These are phyloP conservation scores for Botryotinia calthae DNA, from an alignment of 2,329 filamentous ascomycete genomes.

Conservation along the genomic window DNA sequence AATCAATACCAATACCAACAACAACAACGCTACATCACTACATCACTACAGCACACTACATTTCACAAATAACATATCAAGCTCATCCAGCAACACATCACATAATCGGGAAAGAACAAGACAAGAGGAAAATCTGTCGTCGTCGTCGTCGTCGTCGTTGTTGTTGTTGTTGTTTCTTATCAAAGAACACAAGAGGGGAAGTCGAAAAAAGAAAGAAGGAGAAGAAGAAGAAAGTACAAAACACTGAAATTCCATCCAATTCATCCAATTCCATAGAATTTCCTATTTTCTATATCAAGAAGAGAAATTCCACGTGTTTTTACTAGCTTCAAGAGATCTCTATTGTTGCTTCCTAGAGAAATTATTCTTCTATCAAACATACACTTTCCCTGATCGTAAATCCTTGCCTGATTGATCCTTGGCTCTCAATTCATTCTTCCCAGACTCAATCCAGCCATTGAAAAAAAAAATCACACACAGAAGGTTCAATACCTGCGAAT, in stretches of 20 bases:
- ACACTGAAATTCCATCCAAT: conserved; percentile 7
- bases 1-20: background rate
- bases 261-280: conserved; percentile 16
- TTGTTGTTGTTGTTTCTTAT: background rate
- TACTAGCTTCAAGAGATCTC: conserved; percentile 11
- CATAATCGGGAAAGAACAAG: conserved; percentile 12
- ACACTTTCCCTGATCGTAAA: conserved; percentile 20
- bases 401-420: conserved; percentile 21
- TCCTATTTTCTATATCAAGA: conserved; percentile 10
- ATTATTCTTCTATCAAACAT: conserved; percentile 17
- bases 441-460: conserved; percentile 19
- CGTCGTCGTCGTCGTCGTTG: background rate
- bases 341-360: conserved; percentile 16
- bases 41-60: background rate
- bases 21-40: background rate
- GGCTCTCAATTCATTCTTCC: conserved; percentile 13
- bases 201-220: background rate
- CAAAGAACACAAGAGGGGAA: conserved; percentile 1
- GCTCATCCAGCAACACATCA: background rate
- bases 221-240: background rate
- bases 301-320: conserved; percentile 17
- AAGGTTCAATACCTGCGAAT: conserved; percentile 34
- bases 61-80: background rate
- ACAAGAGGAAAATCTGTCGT: background rate
- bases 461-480: conserved; percentile 18